These are phyloP conservation scores for Didymella pinodella DNA, from an alignment of 2,329 filamentous ascomycete genomes.

Conservation along the genomic window DNA sequence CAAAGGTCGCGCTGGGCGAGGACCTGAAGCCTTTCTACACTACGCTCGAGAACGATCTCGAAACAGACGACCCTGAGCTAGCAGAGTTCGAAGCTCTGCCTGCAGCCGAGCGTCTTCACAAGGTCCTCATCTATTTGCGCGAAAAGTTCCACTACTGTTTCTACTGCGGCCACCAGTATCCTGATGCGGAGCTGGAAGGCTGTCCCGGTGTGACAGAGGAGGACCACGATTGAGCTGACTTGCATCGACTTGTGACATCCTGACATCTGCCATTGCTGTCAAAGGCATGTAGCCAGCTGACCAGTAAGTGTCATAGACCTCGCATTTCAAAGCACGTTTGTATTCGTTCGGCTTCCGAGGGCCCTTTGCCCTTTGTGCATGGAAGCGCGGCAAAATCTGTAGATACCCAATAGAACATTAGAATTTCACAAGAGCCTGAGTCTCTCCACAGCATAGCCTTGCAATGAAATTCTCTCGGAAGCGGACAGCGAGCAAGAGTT, in stretches of 20 bases:
- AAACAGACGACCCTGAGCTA: slow-evolving; percentile 81
- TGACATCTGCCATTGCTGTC: neutral
- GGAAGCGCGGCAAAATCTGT: neutral
- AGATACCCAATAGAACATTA: slow-evolving; percentile 13
- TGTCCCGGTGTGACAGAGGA: slow-evolving; percentile 90
- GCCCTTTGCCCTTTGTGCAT: neutral
- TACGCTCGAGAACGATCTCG: slow-evolving; percentile 71
- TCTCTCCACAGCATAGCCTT: neutral
- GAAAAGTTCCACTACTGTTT: slow-evolving; percentile 84
- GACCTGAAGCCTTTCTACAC: slow-evolving; percentile 57
- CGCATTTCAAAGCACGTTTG: neutral
- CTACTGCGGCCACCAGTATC: slow-evolving; percentile 90
- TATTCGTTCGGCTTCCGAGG: neutral
- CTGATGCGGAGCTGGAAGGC: slow-evolving; percentile 77
- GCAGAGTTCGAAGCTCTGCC: slow-evolving; percentile 78
- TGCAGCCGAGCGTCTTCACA: slow-evolving; percentile 70
- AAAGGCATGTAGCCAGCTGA: neutral
- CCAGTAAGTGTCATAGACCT: slow-evolving; percentile 11
- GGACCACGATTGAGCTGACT: slow-evolving; percentile 68
- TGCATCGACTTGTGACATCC: neutral
- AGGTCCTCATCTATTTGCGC: slow-evolving; percentile 74
- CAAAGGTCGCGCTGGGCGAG: slow-evolving; percentile 72
- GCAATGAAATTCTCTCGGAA: neutral
- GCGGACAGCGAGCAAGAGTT: neutral
- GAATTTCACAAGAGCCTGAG: neutral